Percentiles rank a stretch among this genome's conserved stretches.
Evolutionary conservation across 139 green algal species (phyloP).

Genomic region (Spirogloea muscicola): DNA sequence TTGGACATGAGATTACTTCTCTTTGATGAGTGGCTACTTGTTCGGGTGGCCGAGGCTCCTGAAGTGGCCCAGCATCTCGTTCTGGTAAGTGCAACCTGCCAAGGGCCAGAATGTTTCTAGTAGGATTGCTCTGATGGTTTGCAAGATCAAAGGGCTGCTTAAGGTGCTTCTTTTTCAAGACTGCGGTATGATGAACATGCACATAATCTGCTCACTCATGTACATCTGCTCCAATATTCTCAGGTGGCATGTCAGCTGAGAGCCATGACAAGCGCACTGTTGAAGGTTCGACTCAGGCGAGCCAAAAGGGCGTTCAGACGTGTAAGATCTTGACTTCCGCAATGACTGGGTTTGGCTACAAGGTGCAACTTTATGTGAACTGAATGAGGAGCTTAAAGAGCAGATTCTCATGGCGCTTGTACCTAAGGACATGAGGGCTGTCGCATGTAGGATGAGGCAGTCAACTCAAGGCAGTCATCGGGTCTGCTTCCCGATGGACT

Average conservation of each 20-base stretch:
- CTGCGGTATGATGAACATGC: neutral
- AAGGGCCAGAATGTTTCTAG: neutral
- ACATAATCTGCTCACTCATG: no score
- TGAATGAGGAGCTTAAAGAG: neutral
- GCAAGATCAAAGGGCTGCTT: neutral
- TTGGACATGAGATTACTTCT: neutral
- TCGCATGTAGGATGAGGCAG: neutral
- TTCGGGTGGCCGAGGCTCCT: neutral
- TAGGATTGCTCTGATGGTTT: neutral
- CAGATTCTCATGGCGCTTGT: no score
- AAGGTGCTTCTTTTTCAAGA: neutral
- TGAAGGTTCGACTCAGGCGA: neutral
- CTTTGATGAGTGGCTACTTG: conserved; percentile 30
- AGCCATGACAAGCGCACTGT: neutral
- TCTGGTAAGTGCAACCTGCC: conserved; percentile 5
- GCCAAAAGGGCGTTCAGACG: neutral
- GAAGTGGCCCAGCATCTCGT: conserved; percentile 9
- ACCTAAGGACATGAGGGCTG: neutral
- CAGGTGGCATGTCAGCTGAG: conserved; percentile 18
- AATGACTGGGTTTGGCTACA: neutral
- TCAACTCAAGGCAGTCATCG: neutral
- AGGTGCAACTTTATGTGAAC: neutral
- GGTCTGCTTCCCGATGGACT: neutral
- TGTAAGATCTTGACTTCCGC: neutral
- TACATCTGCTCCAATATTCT: no score